These are phyloP conservation scores for Trichophyton benhamiae DNA, from an alignment of 2,329 filamentous ascomycete genomes.

Conservation along the genomic window DNA sequence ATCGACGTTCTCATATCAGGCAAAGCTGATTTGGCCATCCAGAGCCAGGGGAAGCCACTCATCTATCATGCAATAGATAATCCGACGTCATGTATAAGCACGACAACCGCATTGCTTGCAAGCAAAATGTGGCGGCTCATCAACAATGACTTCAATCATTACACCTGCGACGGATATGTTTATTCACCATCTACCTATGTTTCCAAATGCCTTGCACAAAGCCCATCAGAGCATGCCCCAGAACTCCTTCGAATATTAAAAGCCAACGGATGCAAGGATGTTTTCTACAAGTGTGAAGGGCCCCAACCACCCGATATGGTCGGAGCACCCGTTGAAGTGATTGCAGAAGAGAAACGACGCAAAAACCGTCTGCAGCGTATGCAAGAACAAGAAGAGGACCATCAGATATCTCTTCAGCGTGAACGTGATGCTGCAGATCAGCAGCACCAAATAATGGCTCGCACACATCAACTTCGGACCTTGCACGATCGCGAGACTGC, in stretches of 20 bases:
- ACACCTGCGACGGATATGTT: constrained; percentile 40
- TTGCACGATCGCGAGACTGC: constrained; percentile 12
- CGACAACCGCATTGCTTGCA: constrained; percentile 48
- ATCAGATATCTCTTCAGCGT: constrained; percentile 10
- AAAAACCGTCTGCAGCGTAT: constrained; percentile 10
- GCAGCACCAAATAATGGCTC: constrained; percentile 8
- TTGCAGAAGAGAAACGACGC: constrained; percentile 10
- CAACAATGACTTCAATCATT: constrained; percentile 48
- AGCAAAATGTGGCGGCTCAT: constrained; percentile 53
- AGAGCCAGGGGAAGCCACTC: constrained; percentile 40
- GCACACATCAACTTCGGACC: constrained; percentile 11
- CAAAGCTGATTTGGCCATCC: constrained; percentile 30
- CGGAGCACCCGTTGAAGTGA: constrained; percentile 12
- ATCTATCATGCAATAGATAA: constrained; percentile 48
- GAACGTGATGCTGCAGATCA: constrained; percentile 11
- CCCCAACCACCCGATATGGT: constrained; percentile 15
- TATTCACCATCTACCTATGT: constrained; percentile 57
- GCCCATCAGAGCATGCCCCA: constrained; percentile 6
- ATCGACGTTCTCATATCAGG: constrained; percentile 48
- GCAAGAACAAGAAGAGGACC: constrained; percentile 14
- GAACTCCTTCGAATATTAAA: constrained; percentile 13
- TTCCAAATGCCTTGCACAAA: constrained; percentile 9
- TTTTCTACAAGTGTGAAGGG: constrained; percentile 12
- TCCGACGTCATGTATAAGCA: constrained; percentile 42
- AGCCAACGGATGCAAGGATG: constrained; percentile 13